Evolutionary conservation across 1,284 basidiomycete species (phyloP), one percentile per base, ranked within the genome.

Genomic region (Ustilago hordei): DNA sequence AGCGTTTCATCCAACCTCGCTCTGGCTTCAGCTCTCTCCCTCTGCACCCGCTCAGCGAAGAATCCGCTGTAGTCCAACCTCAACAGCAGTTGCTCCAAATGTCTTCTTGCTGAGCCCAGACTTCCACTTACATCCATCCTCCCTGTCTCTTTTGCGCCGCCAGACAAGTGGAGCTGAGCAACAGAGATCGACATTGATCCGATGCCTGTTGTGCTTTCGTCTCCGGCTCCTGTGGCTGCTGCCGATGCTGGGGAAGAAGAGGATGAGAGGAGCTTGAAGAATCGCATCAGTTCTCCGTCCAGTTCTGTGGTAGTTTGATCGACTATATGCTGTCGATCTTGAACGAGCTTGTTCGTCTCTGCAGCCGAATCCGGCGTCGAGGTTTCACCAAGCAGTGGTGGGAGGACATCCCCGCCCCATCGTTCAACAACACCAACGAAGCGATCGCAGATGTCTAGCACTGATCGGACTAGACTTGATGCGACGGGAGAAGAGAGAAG

Each of bases 331-430:
- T 90, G 89, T 55, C 93, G 89, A 79, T 93, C 91, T 74, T 89
- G 88, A 0, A 95, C 92, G 8, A 50, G 28, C 15, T 32, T 28
- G 2, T 57, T 53, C 12, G 39, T 39, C 31, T 52, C 34, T 3
- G 15, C 89, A 88, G 55, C 92, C 6, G 60, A 36, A 23, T 57
- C 55, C 13, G 60, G n/a, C 8, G 55, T 39, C 19, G 47, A 36
- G n/a, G 55, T 38, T 80, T 94, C 93, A 71, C 91, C 91, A 45
- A 95, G 87, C 48, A 95, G 88, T 0, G 92, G 92, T 11, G 94
- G 94, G 1, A 95, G 87, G 3, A 95, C 90, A 82, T 95, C 93
- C 0, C 93, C 94, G n/a, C 93, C 93, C 94, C 94, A 96, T 55
- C 93, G 88, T 86, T 95, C 94, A 0, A 95, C 90, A 67, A 93